phyloP scores from a whole-genome alignment of 257 asterid genomes.

The Ligustrum vulgare region DNA sequence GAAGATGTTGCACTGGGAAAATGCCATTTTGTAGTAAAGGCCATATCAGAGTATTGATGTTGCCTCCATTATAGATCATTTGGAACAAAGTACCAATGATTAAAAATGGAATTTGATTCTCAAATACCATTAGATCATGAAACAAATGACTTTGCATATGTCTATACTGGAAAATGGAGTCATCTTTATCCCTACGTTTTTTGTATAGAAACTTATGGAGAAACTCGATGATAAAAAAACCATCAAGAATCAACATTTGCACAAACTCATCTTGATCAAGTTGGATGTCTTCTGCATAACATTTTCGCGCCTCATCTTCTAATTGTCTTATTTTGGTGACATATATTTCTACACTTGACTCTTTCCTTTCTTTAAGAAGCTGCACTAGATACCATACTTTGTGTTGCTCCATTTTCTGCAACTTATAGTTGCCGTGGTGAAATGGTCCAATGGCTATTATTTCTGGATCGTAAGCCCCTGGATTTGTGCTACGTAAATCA shows the following conservation, averaged over 20 bases:
- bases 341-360: neutral
- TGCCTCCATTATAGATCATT: conserved; percentile 7
- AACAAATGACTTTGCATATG: neutral
- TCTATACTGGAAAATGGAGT: conserved; percentile 3
- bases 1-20: conserved; percentile 11
- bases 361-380: neutral
- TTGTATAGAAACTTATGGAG: neutral
- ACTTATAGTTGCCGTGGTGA: conserved; percentile 6
- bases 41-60: neutral
- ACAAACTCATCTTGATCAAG: neutral
- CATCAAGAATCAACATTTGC: conserved; percentile 16
- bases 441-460: conserved; percentile 20
- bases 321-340: neutral
- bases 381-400: neutral
- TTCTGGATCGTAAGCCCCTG: conserved; percentile 13
- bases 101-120: conserved; percentile 13
- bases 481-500: neutral
- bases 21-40: neutral
- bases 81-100: neutral
- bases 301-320: neutral
- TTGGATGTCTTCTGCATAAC: neutral
- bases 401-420: conserved; percentile 4
- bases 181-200: neutral
- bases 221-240: conserved; percentile 11
- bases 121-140: neutral